Conservation (phyloP, 306 rosid species). For the Ormosia semicastrata region DNA sequence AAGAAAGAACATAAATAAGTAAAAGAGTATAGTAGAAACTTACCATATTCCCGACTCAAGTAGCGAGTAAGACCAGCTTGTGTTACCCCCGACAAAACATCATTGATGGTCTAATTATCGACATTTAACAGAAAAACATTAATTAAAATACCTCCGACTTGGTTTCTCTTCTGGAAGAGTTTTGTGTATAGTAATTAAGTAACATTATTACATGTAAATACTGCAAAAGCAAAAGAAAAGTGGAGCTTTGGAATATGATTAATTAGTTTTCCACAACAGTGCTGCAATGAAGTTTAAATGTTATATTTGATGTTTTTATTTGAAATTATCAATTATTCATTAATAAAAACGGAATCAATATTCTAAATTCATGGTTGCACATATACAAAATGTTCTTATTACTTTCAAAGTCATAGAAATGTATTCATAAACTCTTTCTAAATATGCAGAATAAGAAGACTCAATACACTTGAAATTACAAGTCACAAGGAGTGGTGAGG, state of each 20-base stretch:
- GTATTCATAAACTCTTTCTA: background rate
- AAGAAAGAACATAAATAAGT: background rate
- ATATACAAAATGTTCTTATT: background rate
- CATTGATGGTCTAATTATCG: constrained; percentile 55
- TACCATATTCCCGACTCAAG: constrained; percentile 48
- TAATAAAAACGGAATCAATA: too few relatives aligned
- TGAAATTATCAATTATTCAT: too few relatives aligned
- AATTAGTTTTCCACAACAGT: background rate
- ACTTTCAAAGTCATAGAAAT: background rate
- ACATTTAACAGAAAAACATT: background rate
- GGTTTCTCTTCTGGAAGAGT: background rate
- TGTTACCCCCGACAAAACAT: constrained; percentile 61
- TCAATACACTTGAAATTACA: too few relatives aligned
- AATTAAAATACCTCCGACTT: background rate
- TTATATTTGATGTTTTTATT: too few relatives aligned
- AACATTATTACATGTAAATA: background rate
- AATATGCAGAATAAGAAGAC: too few relatives aligned
- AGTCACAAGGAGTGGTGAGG: too few relatives aligned
- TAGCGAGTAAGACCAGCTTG: constrained; percentile 63
- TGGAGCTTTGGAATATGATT: background rate
- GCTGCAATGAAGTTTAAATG: too few relatives aligned
- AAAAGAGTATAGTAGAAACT: background rate
- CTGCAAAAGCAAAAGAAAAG: background rate
- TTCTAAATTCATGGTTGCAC: background rate
- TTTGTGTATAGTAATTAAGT: background rate